Evolutionary conservation across 176 grass and related monocot species (phyloP).

Genomic region (Triticum timopheevii): DNA sequence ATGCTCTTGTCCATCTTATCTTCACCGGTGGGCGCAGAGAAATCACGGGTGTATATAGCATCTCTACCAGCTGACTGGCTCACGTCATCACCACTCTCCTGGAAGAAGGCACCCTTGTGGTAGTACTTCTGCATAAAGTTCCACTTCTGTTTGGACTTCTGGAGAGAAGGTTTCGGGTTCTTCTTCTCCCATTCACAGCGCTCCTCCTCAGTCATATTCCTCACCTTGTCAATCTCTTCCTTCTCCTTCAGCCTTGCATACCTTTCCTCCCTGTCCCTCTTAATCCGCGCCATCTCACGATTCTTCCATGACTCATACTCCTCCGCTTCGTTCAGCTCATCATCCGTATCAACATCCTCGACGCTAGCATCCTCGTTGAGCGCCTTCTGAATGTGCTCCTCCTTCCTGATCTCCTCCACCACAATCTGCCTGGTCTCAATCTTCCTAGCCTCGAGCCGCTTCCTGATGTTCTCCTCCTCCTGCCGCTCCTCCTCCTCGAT

Average conservation of each 20-base stretch:
- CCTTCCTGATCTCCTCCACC: conserved; percentile 88
- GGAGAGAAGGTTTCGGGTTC: conserved; percentile 51
- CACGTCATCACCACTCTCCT: conserved; percentile 59
- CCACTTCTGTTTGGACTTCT: conserved; percentile 74
- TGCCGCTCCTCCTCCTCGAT: conserved; percentile 87
- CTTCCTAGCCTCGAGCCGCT: conserved; percentile 77
- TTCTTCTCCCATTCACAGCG: conserved; percentile 78
- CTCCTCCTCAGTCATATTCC: conserved; percentile 98
- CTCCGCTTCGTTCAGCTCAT: conserved; percentile 94
- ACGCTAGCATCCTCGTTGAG: conserved; percentile 66
- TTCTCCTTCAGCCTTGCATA: conserved; percentile 96
- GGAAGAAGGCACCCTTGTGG: conserved; percentile 97
- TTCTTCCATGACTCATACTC: conserved; percentile 93
- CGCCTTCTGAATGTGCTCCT: conserved; percentile 76
- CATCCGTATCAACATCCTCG: conserved; percentile 84
- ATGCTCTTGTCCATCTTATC: conserved; percentile 99
- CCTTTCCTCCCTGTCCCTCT: conserved; percentile 92
- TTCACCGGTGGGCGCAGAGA: conserved; percentile 85
- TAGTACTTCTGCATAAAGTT: conserved; percentile 98
- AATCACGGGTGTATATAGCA: conserved; percentile 72
- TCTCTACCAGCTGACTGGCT: conserved; percentile 55
- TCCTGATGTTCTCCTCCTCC: conserved; percentile 83
- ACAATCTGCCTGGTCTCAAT: conserved; percentile 74
- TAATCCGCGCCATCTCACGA: conserved; percentile 95
- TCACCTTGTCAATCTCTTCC: conserved; percentile 93